Evolutionary conservation across 2,329 filamentous ascomycete species (phyloP).

Genomic region (Pseudogymnoascus sp.): DNA sequence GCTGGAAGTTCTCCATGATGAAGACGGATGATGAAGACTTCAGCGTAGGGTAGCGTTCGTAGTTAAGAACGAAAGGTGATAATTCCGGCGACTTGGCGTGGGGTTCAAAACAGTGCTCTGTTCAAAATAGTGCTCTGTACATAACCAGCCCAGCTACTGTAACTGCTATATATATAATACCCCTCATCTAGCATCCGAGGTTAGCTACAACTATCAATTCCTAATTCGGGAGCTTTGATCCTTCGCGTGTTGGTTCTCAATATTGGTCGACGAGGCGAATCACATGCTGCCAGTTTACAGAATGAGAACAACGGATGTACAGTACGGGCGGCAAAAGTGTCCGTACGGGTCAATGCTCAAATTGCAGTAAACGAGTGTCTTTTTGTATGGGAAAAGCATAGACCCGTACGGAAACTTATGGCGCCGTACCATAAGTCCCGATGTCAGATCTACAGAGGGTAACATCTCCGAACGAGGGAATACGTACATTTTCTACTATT

Average conservation of each 20-base stretch:
- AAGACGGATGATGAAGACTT: background rate
- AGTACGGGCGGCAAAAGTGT: too few species aligned
- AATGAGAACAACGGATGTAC: background rate
- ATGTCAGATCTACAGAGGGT: background rate
- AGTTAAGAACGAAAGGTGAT: background rate
- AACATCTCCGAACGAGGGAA: background rate
- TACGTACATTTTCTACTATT: background rate
- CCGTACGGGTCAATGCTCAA: too few species aligned
- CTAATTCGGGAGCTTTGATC: too few species aligned
- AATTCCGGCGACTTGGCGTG: background rate
- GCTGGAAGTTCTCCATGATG: background rate
- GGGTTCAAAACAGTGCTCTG: background rate
- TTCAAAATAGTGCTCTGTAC: background rate
- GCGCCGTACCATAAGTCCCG: too few species aligned
- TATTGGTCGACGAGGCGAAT: too few species aligned
- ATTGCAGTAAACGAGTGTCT: too few species aligned
- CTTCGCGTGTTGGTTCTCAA: too few species aligned
- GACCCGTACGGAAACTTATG: too few species aligned
- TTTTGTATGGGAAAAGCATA: too few species aligned
- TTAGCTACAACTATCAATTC: too few species aligned
- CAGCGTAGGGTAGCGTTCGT: background rate
- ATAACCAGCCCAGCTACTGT: background rate
- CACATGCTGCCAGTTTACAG: too few species aligned
- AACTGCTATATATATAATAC: background rate
- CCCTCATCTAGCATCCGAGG: too few species aligned